phyloP scores from a whole-genome alignment of 768 basidiomycete species.

The Termitomyces sp. region DNA sequence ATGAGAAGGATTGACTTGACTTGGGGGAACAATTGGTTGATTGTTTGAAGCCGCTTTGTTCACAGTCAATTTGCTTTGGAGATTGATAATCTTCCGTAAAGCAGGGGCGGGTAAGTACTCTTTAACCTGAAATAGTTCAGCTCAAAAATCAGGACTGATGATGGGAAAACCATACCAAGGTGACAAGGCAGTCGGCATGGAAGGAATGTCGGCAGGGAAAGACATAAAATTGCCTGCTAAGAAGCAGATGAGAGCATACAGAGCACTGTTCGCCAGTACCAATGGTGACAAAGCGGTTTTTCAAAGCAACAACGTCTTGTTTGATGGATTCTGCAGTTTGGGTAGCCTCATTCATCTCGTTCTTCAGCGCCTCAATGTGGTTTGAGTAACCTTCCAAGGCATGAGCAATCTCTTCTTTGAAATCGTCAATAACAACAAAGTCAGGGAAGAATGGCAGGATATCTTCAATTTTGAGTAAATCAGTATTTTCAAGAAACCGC shows the following conservation, averaged over 20 bases:
- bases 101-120: slow-evolving; percentile 81
- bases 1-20: slow-evolving; percentile 28
- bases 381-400: slow-evolving; percentile 92
- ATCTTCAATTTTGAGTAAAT: slow-evolving; percentile 95
- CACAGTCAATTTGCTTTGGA: slow-evolving; percentile 82
- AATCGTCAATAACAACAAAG: slow-evolving; percentile 98
- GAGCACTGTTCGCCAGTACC: slow-evolving; percentile 85
- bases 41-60: slow-evolving; percentile 23
- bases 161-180: slow-evolving; percentile 57
- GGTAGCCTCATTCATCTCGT: slow-evolving; percentile 96
- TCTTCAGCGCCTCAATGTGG: slow-evolving; percentile 84
- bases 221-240: slow-evolving; percentile 93
- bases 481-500: slow-evolving; percentile 92
- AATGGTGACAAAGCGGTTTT: slow-evolving; percentile 88
- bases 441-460: slow-evolving; percentile 99
- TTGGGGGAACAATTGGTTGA: slow-evolving; percentile 6
- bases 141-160: not conserved
- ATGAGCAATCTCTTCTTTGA: slow-evolving; percentile 97
- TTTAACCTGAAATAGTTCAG: slow-evolving; percentile 61
- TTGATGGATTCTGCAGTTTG: slow-evolving; percentile 90
- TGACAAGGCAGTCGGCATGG: slow-evolving; percentile 96
- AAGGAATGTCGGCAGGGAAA: slow-evolving; percentile 98
- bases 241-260: slow-evolving; percentile 65
- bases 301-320: slow-evolving; percentile 78
- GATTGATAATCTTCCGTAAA: slow-evolving; percentile 76